Conservation (phyloP, 768 basidiomycete species). For the Trametes cingulata region DNA sequence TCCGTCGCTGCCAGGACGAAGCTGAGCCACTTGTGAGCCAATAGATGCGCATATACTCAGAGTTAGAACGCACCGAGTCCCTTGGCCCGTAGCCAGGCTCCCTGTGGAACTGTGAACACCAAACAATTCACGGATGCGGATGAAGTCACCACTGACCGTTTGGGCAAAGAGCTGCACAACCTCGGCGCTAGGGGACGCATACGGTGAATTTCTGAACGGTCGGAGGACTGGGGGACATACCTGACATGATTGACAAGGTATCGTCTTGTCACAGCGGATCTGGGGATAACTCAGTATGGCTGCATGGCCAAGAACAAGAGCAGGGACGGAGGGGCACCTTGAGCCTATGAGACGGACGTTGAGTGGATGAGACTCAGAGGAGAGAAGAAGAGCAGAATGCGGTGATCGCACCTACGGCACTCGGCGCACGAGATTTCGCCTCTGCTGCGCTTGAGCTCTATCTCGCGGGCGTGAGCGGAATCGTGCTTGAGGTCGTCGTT, state of each 20-base stretch:
- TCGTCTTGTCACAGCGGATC: conserved; percentile 83
- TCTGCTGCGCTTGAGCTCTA: conserved; percentile 72
- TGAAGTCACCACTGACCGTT: conserved; percentile 48
- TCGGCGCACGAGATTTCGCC: conserved; percentile 81
- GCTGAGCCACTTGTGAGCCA: conserved; percentile 31
- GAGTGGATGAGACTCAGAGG: conserved; percentile 6
- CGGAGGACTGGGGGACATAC: conserved; percentile 35
- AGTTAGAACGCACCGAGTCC: conserved; percentile 54
- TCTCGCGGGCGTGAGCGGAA: conserved; percentile 41
- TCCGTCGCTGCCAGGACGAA: conserved; percentile 69
- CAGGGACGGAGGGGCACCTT: conserved; percentile 23
- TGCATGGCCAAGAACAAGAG: background rate
- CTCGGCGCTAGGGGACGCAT: conserved; percentile 48
- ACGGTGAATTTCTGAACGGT: background rate
- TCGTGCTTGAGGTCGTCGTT: conserved; percentile 28
- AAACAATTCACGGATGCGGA: background rate
- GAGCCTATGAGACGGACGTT: conserved; percentile 22
- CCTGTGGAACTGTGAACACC: conserved; percentile 37
- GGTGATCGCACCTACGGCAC: conserved; percentile 70
- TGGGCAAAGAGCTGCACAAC: conserved; percentile 70
- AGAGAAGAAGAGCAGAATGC: conserved; percentile 17
- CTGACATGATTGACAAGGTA: conserved; percentile 77
- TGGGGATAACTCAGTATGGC: conserved; percentile 40
- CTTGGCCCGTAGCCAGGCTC: conserved; percentile 77
- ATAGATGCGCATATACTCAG: background rate